Conservation (phyloP, 306 rosid genomes). For the Vachellia pachyceras region DNA sequence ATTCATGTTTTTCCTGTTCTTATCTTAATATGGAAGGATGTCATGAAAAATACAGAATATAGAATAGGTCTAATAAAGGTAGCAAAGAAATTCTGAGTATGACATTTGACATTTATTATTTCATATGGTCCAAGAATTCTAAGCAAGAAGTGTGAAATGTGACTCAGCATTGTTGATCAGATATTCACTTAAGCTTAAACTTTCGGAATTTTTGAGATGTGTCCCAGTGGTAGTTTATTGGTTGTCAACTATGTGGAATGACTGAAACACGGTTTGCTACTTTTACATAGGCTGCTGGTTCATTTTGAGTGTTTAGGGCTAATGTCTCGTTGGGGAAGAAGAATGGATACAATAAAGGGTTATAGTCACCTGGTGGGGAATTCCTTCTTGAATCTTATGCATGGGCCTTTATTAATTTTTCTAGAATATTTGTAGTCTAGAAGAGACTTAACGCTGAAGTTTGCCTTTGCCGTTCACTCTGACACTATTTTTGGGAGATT, state of each 20-base stretch:
- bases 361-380: not conserved
- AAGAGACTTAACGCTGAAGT: not conserved
- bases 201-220: not conserved
- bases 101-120: not conserved
- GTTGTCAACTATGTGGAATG: not conserved
- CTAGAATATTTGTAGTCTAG: not conserved
- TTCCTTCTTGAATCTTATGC: not conserved
- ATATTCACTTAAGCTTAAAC: not conserved
- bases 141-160: conserved; percentile 1
- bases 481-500: not conserved
- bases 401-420: not conserved
- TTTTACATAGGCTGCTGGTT: not conserved
- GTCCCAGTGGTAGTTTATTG: not conserved
- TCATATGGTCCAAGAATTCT: not conserved
- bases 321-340: not conserved
- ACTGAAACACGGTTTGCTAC: not conserved
- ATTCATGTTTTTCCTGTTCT: not conserved
- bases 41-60: not conserved
- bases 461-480: not conserved
- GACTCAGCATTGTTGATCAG: not conserved
- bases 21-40: not conserved
- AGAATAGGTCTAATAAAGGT: not conserved
- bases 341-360: not conserved
- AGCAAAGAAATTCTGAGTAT: not conserved
- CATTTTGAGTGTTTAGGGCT: not conserved